Conservation (phyloP, 345 rosid genomes). For the Combretum micranthum region DNA sequence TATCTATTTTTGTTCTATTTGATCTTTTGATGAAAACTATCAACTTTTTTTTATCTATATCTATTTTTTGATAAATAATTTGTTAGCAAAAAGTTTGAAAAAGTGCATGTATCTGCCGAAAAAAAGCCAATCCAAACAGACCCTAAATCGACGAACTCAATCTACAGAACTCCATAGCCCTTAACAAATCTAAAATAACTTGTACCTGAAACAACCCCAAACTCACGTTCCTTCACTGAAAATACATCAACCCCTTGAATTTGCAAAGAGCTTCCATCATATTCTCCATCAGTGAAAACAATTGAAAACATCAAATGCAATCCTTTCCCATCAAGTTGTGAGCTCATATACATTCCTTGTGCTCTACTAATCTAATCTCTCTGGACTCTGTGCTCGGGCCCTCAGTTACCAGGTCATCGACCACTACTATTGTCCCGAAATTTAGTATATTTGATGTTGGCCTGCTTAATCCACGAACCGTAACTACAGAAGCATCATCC, state of each 20-base stretch:
- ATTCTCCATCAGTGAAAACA: slow-evolving; percentile 27
- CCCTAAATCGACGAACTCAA: slow-evolving; percentile 26
- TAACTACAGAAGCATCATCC: slow-evolving; percentile 17
- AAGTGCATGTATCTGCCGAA: too few relatives aligned
- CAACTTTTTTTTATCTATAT: too few relatives aligned
- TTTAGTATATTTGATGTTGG: slow-evolving; percentile 21
- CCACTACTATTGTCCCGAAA: slow-evolving; percentile 31
- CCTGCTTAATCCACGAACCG: slow-evolving; percentile 24
- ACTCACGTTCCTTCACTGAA: slow-evolving; percentile 29
- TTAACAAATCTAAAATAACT: slow-evolving; percentile 34
- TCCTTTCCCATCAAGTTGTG: slow-evolving; percentile 38
- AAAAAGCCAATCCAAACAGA: too few relatives aligned
- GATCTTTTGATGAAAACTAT: too few relatives aligned
- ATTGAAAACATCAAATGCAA: slow-evolving; percentile 33
- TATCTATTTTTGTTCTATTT: too few relatives aligned
- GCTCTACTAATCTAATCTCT: slow-evolving; percentile 39
- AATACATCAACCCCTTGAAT: slow-evolving; percentile 40
- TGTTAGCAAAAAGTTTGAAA: too few relatives aligned
- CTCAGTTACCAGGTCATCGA: slow-evolving; percentile 35
- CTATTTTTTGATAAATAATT: too few relatives aligned
- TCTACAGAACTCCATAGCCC: slow-evolving; percentile 34
- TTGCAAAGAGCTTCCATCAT: slow-evolving; percentile 32
- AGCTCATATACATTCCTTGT: slow-evolving; percentile 36
- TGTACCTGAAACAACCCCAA: slow-evolving; percentile 38
- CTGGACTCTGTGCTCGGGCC: slow-evolving; percentile 33